Evolutionary conservation across 2,329 filamentous ascomycete species (phyloP).

Genomic region (Ophiostoma novo-ulmi): DNA sequence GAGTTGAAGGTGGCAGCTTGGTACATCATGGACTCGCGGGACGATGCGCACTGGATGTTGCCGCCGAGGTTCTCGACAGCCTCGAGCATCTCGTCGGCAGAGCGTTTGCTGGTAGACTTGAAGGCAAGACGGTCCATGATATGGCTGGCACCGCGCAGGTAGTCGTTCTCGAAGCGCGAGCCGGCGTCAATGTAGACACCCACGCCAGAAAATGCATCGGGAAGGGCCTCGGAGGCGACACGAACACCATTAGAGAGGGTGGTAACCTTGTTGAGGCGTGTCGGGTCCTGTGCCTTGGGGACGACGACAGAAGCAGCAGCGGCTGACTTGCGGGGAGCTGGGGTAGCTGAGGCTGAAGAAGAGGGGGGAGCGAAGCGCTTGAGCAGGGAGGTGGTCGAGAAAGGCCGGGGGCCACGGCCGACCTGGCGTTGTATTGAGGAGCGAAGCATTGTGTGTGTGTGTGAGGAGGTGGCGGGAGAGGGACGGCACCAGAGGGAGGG

Average conservation of each 20-base stretch:
- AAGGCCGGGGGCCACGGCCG: conserved; percentile 20
- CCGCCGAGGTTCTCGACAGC: conserved; percentile 82
- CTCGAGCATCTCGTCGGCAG: conserved; percentile 81
- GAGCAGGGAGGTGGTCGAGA: conserved; percentile 1
- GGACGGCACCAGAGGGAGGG: background rate
- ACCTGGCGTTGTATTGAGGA: conserved; percentile 24
- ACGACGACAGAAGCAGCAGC: conserved; percentile 12
- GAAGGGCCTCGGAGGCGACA: conserved; percentile 89
- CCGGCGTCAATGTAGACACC: conserved; percentile 95
- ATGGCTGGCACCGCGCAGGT: conserved; percentile 84
- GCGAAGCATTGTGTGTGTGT: conserved; percentile 23
- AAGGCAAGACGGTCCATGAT: conserved; percentile 95
- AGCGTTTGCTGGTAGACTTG: conserved; percentile 71
- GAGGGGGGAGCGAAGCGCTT: background rate
- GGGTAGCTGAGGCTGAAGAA: background rate
- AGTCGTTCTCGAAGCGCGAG: conserved; percentile 84
- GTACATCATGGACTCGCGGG: conserved; percentile 96
- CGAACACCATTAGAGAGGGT: conserved; percentile 87
- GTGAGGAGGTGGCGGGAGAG: background rate
- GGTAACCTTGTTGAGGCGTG: conserved; percentile 81
- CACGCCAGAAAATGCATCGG: conserved; percentile 89
- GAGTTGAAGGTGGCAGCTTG: conserved; percentile 97
- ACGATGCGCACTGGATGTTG: conserved; percentile 95
- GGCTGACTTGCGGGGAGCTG: background rate
- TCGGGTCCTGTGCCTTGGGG: conserved; percentile 59